A percentile compares a stretch with the other conserved stretches of the same genome.
phyloP scores from a whole-genome alignment of 306 rosid species.

The Citrullus colocynthis region DNA sequence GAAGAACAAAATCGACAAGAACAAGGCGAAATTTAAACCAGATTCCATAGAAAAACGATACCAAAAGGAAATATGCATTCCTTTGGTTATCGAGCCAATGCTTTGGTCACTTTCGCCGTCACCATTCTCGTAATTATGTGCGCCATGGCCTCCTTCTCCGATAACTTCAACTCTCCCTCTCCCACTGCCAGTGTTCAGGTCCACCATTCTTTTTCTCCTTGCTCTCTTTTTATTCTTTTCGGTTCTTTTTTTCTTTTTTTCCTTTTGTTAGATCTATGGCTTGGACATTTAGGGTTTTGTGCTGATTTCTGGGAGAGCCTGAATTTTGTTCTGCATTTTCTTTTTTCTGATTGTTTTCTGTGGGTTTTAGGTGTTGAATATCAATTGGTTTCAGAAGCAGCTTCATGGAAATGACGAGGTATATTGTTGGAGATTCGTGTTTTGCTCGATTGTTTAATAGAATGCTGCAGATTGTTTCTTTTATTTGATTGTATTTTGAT shows the following conservation, averaged over 20 bases:
- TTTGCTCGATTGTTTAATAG: neutral
- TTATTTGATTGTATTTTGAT: neutral
- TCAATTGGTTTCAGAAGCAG: slow-evolving; percentile 65
- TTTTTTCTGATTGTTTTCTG: neutral
- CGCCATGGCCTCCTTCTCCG: slow-evolving; percentile 56
- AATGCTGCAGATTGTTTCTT: neutral
- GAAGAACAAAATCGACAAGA: neutral
- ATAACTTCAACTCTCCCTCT: slow-evolving; percentile 41
- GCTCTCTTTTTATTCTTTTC: neutral
- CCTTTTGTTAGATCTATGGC: slow-evolving; percentile 10
- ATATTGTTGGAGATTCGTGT: neutral
- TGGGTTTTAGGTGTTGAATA: slow-evolving; percentile 33
- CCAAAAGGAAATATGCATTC: slow-evolving; percentile 36
- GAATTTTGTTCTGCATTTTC: neutral
- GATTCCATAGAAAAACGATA: neutral
- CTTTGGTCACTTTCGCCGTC: slow-evolving; percentile 41
- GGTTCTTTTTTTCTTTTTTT: too few relatives aligned
- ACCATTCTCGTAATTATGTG: slow-evolving; percentile 51
- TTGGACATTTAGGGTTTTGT: neutral
- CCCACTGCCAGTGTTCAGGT: slow-evolving; percentile 51
- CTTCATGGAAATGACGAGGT: slow-evolving; percentile 69
- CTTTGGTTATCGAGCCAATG: slow-evolving; percentile 48
- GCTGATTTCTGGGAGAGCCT: neutral
- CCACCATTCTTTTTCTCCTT: neutral
- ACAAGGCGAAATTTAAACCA: neutral